phyloP scores from a whole-genome alignment of 2,329 filamentous ascomycete genomes.

The Colletotrichum sp. region DNA sequence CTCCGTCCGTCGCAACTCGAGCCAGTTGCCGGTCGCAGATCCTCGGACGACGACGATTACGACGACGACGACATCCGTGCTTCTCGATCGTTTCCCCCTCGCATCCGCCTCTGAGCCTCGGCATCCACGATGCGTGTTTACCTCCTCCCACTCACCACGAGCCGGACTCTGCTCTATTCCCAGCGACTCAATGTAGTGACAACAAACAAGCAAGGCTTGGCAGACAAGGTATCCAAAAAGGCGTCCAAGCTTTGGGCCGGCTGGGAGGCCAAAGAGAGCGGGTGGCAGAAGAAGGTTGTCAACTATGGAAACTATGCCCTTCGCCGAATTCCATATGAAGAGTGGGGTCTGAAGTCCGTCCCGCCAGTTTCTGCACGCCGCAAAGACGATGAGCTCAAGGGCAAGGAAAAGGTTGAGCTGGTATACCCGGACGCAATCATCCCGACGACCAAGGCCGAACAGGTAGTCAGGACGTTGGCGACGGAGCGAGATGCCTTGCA shows the following conservation, averaged over 20 bases:
- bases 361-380: conserved; percentile 77
- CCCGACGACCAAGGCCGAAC: conserved; percentile 64
- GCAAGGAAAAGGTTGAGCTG: conserved; percentile 71
- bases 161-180: conserved; percentile 90
- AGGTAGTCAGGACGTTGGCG: conserved; percentile 72
- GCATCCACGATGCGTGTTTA: conserved; percentile 78
- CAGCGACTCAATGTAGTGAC: conserved; percentile 70
- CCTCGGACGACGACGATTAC: background rate
- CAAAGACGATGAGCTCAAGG: conserved; percentile 66
- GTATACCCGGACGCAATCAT: conserved; percentile 78
- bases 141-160: conserved; percentile 90
- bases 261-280: conserved; percentile 84
- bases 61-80: background rate
- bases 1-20: background rate
- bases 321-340: conserved; percentile 89
- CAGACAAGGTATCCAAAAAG: conserved; percentile 74
- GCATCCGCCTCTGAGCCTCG: background rate
- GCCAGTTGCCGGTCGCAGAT: background rate
- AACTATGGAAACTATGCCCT: conserved; percentile 86
- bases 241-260: conserved; percentile 79
- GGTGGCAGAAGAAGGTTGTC: conserved; percentile 90
- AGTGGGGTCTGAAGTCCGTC: conserved; percentile 97
- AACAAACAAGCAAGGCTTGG: conserved; percentile 55
- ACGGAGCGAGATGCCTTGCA: conserved; percentile 84
- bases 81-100: background rate